Evolutionary conservation across 345 rosid species (phyloP), one percentile per base, ranked within the genome.

Genomic region (Cardamine chenopodiifolia): DNA sequence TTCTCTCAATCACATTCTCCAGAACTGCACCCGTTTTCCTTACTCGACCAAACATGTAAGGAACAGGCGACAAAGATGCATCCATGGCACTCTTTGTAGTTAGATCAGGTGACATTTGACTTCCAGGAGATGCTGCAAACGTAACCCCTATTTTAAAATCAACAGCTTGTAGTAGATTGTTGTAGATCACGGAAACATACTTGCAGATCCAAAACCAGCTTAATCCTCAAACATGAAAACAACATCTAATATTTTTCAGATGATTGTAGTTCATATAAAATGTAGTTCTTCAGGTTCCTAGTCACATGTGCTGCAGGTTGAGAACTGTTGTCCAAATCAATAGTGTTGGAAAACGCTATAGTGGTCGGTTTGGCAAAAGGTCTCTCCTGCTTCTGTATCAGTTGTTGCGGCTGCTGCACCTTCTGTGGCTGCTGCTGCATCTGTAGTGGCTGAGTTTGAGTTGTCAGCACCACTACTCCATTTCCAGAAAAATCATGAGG

Each of bases 1-100:
- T 95, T 85, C 98, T 89, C 86, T 95, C 99, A 66, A 82, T 92
- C 81, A 89, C 99, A 80, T 90, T 95, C 86, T 95, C 99, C 66
- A 92, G 84, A 23, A 82, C 78, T 49, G 88, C 87, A 81, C 82
- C 71, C 17, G 85, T 66, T 74, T 82, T 96, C 64, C 94, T 89
- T 26, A 85, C 99, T 60, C 94, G 90, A 52, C 85, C 89, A 76
- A 90, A 89, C 75, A 85, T 78, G 62, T 82, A 96, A 44, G 98
- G 98, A 65, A 83, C 87, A 0, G 98, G 97, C 1, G 96, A 87
- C 47, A 87, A 84, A 0, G 97, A 92, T 68, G 98, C 90, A n/a
- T 83, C 85, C 49, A 90, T 92, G 45, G 86, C 88, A 58, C 87
- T 90, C 83, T 87, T 89, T 25, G 84, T 86, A 72, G 92, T 80